phyloP scores from a whole-genome alignment of 495 filamentous ascomycete species.

The Xylaria cubensis region DNA sequence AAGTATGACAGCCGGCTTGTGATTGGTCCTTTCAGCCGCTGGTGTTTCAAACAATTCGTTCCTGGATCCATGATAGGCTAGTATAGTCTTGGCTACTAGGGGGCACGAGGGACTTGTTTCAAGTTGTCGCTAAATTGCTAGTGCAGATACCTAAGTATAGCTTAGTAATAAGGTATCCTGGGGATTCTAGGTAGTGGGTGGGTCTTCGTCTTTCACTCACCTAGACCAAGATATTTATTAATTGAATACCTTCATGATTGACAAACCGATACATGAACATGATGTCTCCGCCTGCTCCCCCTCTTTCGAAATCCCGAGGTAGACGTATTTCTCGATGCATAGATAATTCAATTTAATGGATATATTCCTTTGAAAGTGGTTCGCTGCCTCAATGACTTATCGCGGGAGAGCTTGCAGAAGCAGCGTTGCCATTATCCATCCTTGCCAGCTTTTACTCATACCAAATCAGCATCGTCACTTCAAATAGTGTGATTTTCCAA shows the following conservation, averaged over 20 bases:
- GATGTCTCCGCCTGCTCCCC: too few relatives aligned
- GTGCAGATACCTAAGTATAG: background rate
- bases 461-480: background rate
- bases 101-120: conserved; percentile 17
- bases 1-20: background rate
- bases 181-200: background rate
- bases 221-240: too few relatives aligned
- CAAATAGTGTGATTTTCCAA: background rate
- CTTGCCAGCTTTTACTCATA: conserved; percentile 11
- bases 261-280: too few relatives aligned
- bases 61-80: background rate
- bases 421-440: background rate
- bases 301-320: background rate
- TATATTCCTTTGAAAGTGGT: background rate
- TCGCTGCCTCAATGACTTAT: background rate
- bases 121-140: background rate
- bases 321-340: background rate
- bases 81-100: conserved; percentile 9
- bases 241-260: too few relatives aligned
- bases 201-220: background rate
- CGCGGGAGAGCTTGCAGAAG: background rate
- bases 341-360: background rate
- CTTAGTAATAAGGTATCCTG: conserved; percentile 7
- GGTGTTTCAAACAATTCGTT: conserved; percentile 6
- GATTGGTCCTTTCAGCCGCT: conserved; percentile 11